These are phyloP conservation scores for Pyricularia sp. DNA, from an alignment of 2,329 filamentous ascomycete genomes.

Conservation along the genomic window DNA sequence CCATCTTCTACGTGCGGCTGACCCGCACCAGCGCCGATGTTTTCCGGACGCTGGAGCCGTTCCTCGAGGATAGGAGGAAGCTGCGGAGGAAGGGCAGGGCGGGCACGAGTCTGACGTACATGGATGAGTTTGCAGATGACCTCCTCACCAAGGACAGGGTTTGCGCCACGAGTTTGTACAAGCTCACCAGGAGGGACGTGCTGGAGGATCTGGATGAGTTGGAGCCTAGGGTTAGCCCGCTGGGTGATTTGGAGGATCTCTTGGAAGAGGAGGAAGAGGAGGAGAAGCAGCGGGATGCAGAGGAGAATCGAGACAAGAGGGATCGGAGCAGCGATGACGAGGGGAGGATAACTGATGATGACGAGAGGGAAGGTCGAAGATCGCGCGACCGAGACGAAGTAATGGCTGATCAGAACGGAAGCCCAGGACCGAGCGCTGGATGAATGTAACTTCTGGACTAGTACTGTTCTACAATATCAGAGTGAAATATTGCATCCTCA, in stretches of 20 bases:
- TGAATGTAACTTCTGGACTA: background rate
- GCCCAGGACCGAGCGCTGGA: background rate
- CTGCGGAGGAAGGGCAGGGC: constrained; percentile 62
- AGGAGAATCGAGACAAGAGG: constrained; percentile 7
- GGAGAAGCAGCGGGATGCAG: constrained; percentile 11
- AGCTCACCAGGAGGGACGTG: constrained; percentile 68
- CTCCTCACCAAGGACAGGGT: constrained; percentile 78
- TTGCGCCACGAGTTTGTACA: constrained; percentile 85
- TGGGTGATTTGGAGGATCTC: constrained; percentile 66
- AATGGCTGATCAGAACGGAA: background rate
- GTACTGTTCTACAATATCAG: background rate
- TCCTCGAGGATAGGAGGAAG: constrained; percentile 72
- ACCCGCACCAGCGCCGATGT: constrained; percentile 74
- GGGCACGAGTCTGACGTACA: constrained; percentile 61
- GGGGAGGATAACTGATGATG: background rate
- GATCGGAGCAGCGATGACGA: constrained; percentile 16
- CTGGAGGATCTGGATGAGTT: constrained; percentile 82
- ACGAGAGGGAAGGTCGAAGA: background rate
- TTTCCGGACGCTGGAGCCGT: constrained; percentile 67
- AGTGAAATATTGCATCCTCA: background rate
- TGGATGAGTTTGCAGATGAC: constrained; percentile 93
- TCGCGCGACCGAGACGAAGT: background rate
- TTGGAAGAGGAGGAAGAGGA: constrained; percentile 46
- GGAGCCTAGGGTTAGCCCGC: constrained; percentile 70
- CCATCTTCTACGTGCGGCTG: constrained; percentile 84